Percentiles rank a stretch among this genome's conserved stretches.
These are phyloP conservation scores for Suillus cothurnatus DNA, from an alignment of 768 basidiomycete genomes.

Conservation along the genomic window DNA sequence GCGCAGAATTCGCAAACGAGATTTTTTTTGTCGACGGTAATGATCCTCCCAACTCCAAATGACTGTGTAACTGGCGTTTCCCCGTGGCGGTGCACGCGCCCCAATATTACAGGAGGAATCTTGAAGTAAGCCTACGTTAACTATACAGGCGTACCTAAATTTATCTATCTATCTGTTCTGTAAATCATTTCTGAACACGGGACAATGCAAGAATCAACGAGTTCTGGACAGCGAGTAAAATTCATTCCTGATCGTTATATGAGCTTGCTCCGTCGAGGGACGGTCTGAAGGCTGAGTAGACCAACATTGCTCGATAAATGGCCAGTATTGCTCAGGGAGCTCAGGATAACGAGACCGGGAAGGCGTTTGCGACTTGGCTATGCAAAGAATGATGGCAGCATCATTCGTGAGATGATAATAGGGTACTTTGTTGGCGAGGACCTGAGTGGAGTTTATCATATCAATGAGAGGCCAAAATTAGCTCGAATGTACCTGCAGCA, in stretches of 20 bases:
- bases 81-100: too few relatives aligned
- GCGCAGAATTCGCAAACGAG: background rate
- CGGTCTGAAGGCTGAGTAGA: conserved; percentile 21
- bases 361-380: conserved; percentile 17
- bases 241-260: background rate
- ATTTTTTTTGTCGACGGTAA: background rate
- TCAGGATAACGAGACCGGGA: conserved; percentile 12
- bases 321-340: conserved; percentile 26
- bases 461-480: background rate
- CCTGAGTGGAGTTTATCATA: background rate
- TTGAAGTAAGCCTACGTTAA: background rate
- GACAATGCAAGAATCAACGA: background rate
- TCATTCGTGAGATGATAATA: conserved; percentile 24
- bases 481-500: conserved; percentile 24
- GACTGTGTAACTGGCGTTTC: too few relatives aligned
- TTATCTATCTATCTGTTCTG: background rate
- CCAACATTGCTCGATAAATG: conserved; percentile 27
- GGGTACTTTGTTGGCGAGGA: conserved; percentile 18
- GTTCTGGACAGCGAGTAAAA: background rate
- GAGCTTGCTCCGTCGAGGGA: background rate
- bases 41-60: background rate
- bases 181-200: background rate
- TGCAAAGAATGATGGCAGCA: conserved; percentile 12
- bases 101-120: too few relatives aligned
- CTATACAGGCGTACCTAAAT: background rate